These are phyloP conservation scores for Waitea zeae DNA, from an alignment of 1,284 basidiomycete species.

Conservation along the genomic window DNA sequence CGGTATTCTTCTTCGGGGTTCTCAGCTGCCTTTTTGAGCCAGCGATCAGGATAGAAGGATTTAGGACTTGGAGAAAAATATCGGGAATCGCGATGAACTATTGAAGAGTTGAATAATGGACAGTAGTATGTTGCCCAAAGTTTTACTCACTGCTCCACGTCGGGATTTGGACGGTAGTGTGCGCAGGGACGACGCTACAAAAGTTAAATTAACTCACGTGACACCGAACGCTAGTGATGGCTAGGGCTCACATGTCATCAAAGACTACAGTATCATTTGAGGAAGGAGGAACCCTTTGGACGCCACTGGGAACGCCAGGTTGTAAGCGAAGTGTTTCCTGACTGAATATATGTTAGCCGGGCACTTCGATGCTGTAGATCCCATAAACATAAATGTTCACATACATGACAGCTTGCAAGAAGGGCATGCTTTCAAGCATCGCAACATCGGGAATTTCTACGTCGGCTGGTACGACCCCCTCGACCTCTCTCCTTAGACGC, in stretches of 20 bases:
- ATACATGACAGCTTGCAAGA: slow-evolving; percentile 21
- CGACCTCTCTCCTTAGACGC: slow-evolving; percentile 13
- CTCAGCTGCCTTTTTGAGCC: slow-evolving; percentile 9
- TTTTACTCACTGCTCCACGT: background rate
- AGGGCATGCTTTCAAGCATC: slow-evolving; percentile 14
- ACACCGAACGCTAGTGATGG: too few relatives aligned
- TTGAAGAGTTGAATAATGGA: background rate
- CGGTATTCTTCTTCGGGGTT: slow-evolving; percentile 5
- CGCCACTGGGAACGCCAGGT: slow-evolving; percentile 8
- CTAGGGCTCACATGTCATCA: too few relatives aligned
- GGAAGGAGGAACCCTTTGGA: background rate
- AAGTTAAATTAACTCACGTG: background rate
- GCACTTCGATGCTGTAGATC: too few relatives aligned
- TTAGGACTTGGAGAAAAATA: slow-evolving; percentile 15
- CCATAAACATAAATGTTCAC: slow-evolving; percentile 5
- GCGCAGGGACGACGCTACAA: too few relatives aligned
- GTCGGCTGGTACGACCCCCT: slow-evolving; percentile 9
- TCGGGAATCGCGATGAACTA: slow-evolving; percentile 14
- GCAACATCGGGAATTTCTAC: slow-evolving; percentile 13
- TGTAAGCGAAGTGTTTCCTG: slow-evolving; percentile 10
- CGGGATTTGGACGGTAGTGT: background rate
- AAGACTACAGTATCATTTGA: background rate
- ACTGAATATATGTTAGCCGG: slow-evolving; percentile 2
- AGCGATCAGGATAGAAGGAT: slow-evolving; percentile 15
- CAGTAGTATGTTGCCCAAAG: too few relatives aligned